Percentiles rank a stretch among this genome's conserved stretches.
Evolutionary conservation across 805 yeast species (phyloP).

Genomic region (Yarrowia sp.): DNA sequence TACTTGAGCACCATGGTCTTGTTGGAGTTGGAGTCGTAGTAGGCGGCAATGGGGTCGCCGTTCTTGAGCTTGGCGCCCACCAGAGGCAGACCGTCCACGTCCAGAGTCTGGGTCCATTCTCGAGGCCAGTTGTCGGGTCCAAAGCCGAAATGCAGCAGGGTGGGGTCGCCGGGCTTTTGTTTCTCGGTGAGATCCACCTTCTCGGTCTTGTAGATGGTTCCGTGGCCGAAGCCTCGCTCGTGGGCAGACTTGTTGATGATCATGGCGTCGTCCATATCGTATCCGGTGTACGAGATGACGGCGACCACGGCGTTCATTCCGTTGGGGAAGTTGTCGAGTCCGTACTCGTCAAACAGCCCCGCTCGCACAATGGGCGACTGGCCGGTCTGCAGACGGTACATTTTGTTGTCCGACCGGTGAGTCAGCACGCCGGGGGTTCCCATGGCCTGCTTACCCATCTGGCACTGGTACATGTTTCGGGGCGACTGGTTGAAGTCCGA

Average conservation of each 20-base stretch:
- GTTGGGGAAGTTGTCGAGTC: conserved; percentile 98
- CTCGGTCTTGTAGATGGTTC: conserved; percentile 94
- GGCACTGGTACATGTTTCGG: conserved; percentile 99
- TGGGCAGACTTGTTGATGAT: conserved; percentile 96
- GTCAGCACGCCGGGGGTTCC: conserved; percentile 97
- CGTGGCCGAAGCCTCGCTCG: conserved; percentile 97
- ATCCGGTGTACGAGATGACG: conserved; percentile 97
- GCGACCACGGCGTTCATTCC: conserved; percentile 99
- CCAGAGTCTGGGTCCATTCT: conserved; percentile 85
- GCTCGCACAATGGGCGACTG: conserved; percentile 98
- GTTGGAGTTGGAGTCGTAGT: conserved; percentile 86
- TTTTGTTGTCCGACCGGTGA: conserved; percentile 93
- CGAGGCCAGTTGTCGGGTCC: conserved; percentile 94
- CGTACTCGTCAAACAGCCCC: conserved; percentile 89
- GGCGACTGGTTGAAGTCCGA: conserved; percentile 99
- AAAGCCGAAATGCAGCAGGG: conserved; percentile 92
- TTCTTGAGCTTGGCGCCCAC: conserved; percentile 88
- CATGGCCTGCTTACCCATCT: conserved; percentile 99
- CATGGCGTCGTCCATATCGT: conserved; percentile 99
- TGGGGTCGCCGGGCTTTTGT: conserved; percentile 91
- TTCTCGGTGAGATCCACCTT: conserved; percentile 79
- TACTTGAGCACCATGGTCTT: conserved; percentile 91
- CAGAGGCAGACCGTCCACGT: conserved; percentile 89
- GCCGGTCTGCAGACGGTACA: conserved; percentile 91
- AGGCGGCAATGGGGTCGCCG: conserved; percentile 96